Evolutionary conservation across 2,329 filamentous ascomycete species (phyloP).

Genomic region (Teratosphaeria nubilosa): DNA sequence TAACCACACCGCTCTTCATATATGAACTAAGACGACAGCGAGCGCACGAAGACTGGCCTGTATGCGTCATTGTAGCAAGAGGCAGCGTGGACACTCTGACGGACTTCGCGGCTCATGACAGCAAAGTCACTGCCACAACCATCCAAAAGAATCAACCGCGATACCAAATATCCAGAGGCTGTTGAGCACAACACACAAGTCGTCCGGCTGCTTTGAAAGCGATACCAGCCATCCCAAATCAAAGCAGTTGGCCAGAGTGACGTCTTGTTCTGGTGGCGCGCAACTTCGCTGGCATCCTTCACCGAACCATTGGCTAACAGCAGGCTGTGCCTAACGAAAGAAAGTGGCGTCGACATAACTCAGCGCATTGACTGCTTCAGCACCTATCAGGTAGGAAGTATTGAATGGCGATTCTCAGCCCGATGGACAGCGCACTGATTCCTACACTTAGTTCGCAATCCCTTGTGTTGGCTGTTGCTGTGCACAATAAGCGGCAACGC

Average conservation of each 20-base stretch:
- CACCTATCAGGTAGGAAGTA: not conserved
- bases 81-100: not conserved
- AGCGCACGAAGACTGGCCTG: not conserved
- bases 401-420: not conserved
- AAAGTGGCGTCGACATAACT: not conserved
- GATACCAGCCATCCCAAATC: not conserved
- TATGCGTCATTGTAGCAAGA: not conserved
- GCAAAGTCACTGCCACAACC: not conserved
- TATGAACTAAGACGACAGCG: not conserved
- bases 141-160: not conserved
- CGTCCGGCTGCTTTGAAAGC: not conserved
- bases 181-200: not conserved
- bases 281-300: not conserved
- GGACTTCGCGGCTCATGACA: not conserved
- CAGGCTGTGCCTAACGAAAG: not conserved
- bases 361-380: not conserved
- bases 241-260: not conserved
- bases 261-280: not conserved
- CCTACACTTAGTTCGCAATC: not conserved
- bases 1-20: not conserved
- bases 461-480: not conserved
- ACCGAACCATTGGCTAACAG: not conserved
- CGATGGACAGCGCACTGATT: not conserved
- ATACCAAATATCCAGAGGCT: not conserved
- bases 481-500: not conserved